Evolutionary conservation across 805 yeast species (phyloP).

Genomic region (Myxozyma nipponensis): DNA sequence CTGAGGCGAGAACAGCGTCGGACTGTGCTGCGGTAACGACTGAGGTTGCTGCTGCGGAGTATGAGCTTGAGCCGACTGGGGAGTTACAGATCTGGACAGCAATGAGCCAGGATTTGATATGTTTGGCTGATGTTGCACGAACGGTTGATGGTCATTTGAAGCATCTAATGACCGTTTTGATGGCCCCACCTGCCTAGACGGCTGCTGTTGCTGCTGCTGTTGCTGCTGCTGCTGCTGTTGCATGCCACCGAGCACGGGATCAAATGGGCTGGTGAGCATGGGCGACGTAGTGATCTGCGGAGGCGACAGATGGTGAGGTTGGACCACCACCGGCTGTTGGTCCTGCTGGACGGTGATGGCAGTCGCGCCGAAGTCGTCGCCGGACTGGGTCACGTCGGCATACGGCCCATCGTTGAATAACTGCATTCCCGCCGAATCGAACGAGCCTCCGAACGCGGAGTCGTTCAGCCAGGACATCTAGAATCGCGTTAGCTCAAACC

Average conservation of each 20-base stretch:
- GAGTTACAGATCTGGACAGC: conserved; percentile 1
- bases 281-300: not conserved
- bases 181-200: conserved; percentile 7
- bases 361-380: conserved; percentile 2
- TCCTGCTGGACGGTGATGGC: not conserved
- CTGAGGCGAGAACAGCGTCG: conserved; percentile 1
- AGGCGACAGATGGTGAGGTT: not conserved
- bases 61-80: conserved; percentile 6
- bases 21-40: not conserved
- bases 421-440: conserved; percentile 7
- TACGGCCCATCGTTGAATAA: conserved; percentile 9
- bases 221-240: conserved; percentile 13
- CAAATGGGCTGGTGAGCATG: not conserved
- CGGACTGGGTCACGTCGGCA: not conserved
- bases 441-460: conserved; percentile 7
- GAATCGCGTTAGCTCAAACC: too few species aligned
- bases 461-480: conserved; percentile 20
- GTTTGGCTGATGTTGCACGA: not conserved
- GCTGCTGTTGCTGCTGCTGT: conserved; percentile 19
- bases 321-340: not conserved
- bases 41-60: conserved; percentile 6
- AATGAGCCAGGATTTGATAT: not conserved
- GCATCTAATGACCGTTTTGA: not conserved
- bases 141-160: not conserved
- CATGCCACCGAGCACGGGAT: not conserved